Evolutionary conservation across 2,329 filamentous ascomycete genomes (phyloP).

Genomic region (Diaporthe ilicicola): DNA sequence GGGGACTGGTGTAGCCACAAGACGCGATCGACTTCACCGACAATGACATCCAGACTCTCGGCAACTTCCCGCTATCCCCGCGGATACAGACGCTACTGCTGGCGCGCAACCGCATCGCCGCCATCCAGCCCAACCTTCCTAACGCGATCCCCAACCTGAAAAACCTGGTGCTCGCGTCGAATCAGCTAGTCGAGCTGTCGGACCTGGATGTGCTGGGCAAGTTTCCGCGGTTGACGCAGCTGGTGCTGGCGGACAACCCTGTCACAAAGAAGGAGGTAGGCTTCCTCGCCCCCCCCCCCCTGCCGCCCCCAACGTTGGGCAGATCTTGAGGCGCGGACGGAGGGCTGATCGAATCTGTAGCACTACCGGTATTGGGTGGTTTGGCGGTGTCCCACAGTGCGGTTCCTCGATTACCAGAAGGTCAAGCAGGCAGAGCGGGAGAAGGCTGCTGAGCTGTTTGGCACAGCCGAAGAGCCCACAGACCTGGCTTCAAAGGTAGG

Average conservation of each 20-base stretch:
- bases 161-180: slow-evolving; percentile 84
- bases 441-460: slow-evolving; percentile 83
- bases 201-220: slow-evolving; percentile 83
- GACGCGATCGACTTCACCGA: slow-evolving; percentile 98
- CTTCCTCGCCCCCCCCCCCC: no score
- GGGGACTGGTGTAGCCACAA: slow-evolving; percentile 70
- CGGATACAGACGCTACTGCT: slow-evolving; percentile 88
- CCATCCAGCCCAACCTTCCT: slow-evolving; percentile 79
- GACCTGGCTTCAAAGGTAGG: slow-evolving; percentile 76
- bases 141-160: slow-evolving; percentile 82
- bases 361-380: slow-evolving; percentile 93
- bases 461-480: slow-evolving; percentile 79
- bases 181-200: slow-evolving; percentile 83
- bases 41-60: slow-evolving; percentile 90
- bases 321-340: background rate
- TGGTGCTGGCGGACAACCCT: slow-evolving; percentile 87
- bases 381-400: slow-evolving; percentile 83
- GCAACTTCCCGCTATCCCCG: slow-evolving; percentile 92
- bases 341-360: slow-evolving; percentile 52
- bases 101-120: slow-evolving; percentile 85
- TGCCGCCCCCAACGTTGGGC: background rate
- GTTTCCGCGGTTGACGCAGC: slow-evolving; percentile 77
- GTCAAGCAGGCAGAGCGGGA: slow-evolving; percentile 86
- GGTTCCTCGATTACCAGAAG: slow-evolving; percentile 92
- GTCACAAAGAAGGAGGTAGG: slow-evolving; percentile 91